Conservation (phyloP, 805 yeast species). For the Wickerhamomyces rabaulensis region DNA sequence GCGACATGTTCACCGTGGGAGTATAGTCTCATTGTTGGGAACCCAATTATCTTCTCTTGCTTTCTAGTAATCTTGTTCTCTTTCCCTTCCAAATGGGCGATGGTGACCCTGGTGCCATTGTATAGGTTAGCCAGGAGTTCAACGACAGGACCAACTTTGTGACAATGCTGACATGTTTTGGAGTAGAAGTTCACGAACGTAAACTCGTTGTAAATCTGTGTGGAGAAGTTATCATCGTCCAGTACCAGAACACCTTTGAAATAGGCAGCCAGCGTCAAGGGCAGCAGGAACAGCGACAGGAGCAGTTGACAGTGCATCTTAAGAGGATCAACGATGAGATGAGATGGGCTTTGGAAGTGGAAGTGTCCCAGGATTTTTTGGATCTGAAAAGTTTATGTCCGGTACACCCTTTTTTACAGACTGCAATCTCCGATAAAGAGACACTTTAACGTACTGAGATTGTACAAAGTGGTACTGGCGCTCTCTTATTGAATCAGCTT, state of each 20-base stretch:
- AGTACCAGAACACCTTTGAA: slow-evolving; percentile 19
- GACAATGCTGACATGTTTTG: slow-evolving; percentile 41
- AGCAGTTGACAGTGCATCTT: not conserved
- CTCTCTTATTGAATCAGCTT: no score
- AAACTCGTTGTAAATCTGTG: slow-evolving; percentile 15
- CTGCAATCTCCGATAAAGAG: no score
- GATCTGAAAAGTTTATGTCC: not conserved
- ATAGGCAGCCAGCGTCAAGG: not conserved
- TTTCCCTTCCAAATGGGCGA: slow-evolving; percentile 31
- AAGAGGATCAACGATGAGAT: no score
- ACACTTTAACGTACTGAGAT: no score
- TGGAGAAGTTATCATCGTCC: slow-evolving; percentile 17
- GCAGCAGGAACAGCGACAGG: not conserved
- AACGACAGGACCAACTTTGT: slow-evolving; percentile 39
- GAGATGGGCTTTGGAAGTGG: no score
- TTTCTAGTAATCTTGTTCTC: slow-evolving; percentile 29
- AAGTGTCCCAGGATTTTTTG: not conserved
- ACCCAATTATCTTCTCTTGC: slow-evolving; percentile 37
- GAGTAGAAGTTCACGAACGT: slow-evolving; percentile 33
- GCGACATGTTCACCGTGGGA: slow-evolving; percentile 36
- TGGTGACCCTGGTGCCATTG: slow-evolving; percentile 30
- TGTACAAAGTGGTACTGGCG: no score
- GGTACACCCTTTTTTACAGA: not conserved
- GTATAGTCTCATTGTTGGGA: slow-evolving; percentile 46
- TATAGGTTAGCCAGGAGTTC: slow-evolving; percentile 40